Percentiles rank a stretch among this genome's conserved stretches.
These are phyloP conservation scores for Agarophyton chilense DNA, from an alignment of 23 red algal genomes.

Conservation along the genomic window DNA sequence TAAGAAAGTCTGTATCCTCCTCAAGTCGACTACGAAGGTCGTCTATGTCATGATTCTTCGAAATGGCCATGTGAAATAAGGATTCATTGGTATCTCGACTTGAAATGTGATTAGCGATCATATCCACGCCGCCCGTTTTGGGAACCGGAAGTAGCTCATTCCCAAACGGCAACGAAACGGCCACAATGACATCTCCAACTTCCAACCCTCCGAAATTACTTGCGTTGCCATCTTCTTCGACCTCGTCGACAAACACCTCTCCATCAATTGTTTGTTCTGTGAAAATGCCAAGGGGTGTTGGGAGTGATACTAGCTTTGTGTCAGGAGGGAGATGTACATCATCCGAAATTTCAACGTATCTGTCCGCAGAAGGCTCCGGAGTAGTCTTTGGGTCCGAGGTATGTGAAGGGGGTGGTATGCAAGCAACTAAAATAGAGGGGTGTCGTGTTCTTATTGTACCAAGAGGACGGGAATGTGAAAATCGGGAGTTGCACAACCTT, in stretches of 20 bases:
- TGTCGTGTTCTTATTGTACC: not conserved
- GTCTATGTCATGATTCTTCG: not conserved
- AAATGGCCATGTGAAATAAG: slow-evolving; percentile 30
- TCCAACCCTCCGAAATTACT: slow-evolving; percentile 1
- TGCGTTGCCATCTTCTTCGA: slow-evolving; percentile 48
- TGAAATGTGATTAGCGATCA: slow-evolving; percentile 30
- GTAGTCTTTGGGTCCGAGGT: not conserved
- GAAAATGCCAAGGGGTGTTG: slow-evolving; percentile 32
- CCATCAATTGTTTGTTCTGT: slow-evolving; percentile 14
- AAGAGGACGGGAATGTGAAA: not conserved
- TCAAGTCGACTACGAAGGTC: not conserved
- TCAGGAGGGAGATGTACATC: not conserved
- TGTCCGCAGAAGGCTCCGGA: not conserved
- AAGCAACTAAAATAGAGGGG: not conserved
- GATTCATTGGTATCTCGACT: slow-evolving; percentile 24
- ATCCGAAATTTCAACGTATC: not conserved
- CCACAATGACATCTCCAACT: slow-evolving; percentile 45
- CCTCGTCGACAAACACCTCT: slow-evolving; percentile 51
- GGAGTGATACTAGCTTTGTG: slow-evolving; percentile 29
- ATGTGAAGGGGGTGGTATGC: not conserved
- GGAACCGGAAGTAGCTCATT: slow-evolving; percentile 41
- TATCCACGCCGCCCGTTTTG: slow-evolving; percentile 2
- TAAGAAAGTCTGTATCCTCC: not conserved
- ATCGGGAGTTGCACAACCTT: not conserved
- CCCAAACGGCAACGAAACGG: slow-evolving; percentile 59